Percentiles rank a stretch among this genome's conserved stretches.
Conservation (phyloP, 441 rosid genomes). For the Aleurites moluccanus region DNA sequence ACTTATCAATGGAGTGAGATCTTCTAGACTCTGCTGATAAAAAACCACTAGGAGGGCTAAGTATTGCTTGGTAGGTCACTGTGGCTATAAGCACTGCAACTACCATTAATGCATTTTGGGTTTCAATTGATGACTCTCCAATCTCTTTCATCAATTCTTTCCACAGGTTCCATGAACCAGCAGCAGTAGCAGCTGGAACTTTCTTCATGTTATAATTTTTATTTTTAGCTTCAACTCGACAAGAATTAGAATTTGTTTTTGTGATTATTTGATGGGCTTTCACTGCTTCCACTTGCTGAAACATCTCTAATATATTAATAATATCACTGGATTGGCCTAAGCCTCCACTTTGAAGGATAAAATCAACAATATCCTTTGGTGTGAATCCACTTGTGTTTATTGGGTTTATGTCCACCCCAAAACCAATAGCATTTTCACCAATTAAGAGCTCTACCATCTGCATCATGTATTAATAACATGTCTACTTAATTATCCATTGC, state of each 20-base stretch:
- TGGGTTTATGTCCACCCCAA: not conserved
- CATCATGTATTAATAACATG: not conserved
- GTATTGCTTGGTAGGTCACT: constrained; percentile 37
- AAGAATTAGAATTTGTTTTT: not conserved
- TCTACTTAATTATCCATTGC: no score
- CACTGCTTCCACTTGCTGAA: constrained; percentile 13
- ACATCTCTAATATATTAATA: not conserved
- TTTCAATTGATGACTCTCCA: constrained; percentile 16
- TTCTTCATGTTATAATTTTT: no score
- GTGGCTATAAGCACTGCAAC: constrained; percentile 40
- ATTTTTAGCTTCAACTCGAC: no score
- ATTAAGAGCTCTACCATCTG: not conserved
- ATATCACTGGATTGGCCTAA: not conserved
- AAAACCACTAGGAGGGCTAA: constrained; percentile 47
- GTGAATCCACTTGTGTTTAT: not conserved
- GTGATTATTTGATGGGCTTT: constrained; percentile 1
- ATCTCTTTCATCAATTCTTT: not conserved
- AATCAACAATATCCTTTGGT: constrained; percentile 7
- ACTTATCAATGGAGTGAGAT: not conserved
- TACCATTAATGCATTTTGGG: constrained; percentile 21
- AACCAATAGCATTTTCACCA: not conserved
- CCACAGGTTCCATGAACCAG: not conserved
- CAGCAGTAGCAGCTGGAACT: not conserved
- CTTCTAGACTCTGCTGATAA: constrained; percentile 16
- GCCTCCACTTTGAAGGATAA: not conserved